Percentiles rank a stretch among this genome's conserved stretches.
Evolutionary conservation across 768 basidiomycete species (phyloP).

Genomic region (Leccinum obscurum): DNA sequence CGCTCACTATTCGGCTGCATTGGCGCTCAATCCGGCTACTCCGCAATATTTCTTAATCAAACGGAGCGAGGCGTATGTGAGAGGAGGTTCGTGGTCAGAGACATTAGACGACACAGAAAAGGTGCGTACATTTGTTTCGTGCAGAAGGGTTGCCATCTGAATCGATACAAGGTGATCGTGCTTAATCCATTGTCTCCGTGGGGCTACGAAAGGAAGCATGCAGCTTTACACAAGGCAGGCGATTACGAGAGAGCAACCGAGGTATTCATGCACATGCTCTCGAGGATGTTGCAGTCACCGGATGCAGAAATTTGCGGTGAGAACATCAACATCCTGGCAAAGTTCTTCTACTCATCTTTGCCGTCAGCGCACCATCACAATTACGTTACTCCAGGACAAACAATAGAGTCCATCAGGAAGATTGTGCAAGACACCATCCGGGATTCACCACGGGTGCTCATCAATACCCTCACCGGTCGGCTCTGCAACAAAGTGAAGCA

Average conservation of each 20-base stretch:
- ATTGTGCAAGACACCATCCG: background rate
- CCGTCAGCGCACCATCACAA: background rate
- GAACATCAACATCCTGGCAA: background rate
- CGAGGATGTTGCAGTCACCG: background rate
- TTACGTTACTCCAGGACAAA: background rate
- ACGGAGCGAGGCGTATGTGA: background rate
- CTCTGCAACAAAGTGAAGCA: background rate
- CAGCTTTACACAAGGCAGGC: background rate
- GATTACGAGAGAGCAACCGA: background rate
- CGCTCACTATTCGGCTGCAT: background rate
- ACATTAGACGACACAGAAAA: background rate
- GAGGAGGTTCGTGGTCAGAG: background rate
- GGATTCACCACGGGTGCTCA: background rate
- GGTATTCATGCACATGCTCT: background rate
- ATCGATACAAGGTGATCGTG: background rate
- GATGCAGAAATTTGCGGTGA: background rate
- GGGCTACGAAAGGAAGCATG: background rate
- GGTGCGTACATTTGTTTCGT: background rate
- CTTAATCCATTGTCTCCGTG: background rate
- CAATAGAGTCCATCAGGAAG: background rate
- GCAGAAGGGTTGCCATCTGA: background rate
- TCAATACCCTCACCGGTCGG: background rate
- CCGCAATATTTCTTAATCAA: background rate
- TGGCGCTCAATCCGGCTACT: background rate
- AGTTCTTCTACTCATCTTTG: background rate